Percentiles rank a stretch among this genome's conserved stretches.
phyloP scores from a whole-genome alignment of 1,284 basidiomycete genomes.

The Sporisorium graminicola region DNA sequence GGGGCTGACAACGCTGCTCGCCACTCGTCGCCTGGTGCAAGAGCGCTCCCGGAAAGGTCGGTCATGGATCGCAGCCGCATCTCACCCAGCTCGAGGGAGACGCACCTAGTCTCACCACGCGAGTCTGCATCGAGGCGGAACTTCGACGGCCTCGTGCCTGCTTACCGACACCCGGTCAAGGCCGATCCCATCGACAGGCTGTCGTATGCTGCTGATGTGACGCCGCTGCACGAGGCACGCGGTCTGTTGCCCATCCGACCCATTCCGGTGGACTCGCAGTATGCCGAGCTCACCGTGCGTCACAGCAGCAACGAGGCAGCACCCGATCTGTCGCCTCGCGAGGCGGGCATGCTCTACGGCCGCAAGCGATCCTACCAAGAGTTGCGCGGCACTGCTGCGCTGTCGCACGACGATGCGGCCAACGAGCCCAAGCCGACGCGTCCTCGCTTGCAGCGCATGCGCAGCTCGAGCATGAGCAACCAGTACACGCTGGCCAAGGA shows the following conservation, averaged over 20 bases:
- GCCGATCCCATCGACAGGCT: slow-evolving; percentile 14
- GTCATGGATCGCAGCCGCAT: slow-evolving; percentile 17
- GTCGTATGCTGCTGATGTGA: slow-evolving; percentile 34
- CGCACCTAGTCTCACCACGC: slow-evolving; percentile 10
- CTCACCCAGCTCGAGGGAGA: slow-evolving; percentile 19
- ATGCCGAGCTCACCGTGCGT: slow-evolving; percentile 22
- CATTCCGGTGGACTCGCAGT: slow-evolving; percentile 42
- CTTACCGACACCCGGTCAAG: slow-evolving; percentile 20
- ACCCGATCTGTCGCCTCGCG: not conserved
- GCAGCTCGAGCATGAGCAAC: slow-evolving; percentile 46
- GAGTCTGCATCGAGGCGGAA: slow-evolving; percentile 15
- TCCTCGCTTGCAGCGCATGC: slow-evolving; percentile 39
- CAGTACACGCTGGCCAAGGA: slow-evolving; percentile 16
- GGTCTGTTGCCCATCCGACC: slow-evolving; percentile 50
- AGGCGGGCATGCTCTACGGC: slow-evolving; percentile 21
- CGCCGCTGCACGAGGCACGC: slow-evolving; percentile 46
- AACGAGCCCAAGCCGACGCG: slow-evolving; percentile 15
- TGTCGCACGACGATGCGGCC: slow-evolving; percentile 11
- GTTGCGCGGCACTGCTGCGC: slow-evolving; percentile 10
- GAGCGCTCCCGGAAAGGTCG: slow-evolving; percentile 7
- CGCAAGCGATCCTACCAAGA: slow-evolving; percentile 48
- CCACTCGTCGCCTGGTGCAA: slow-evolving; percentile 9
- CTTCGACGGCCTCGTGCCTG: slow-evolving; percentile 9
- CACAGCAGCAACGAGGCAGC: slow-evolving; percentile 18
- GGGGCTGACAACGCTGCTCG: slow-evolving; percentile 15